Conservation (phyloP, 2,329 filamentous ascomycete species). For the Hypoxylon sp. region DNA sequence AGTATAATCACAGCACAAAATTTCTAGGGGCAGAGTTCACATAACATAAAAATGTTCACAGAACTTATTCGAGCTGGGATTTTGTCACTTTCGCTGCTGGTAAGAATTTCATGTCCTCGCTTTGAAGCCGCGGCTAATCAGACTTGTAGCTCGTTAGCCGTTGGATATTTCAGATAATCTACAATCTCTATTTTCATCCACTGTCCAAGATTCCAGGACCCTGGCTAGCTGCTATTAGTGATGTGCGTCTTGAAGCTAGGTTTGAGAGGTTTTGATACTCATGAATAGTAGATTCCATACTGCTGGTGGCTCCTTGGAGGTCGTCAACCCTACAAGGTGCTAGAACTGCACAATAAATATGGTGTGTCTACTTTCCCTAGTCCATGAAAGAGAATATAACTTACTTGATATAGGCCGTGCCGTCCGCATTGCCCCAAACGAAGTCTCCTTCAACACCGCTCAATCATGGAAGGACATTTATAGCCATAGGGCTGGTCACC, state of each 20-base stretch:
- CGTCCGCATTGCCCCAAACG: constrained; percentile 42
- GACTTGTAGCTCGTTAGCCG: constrained; percentile 4
- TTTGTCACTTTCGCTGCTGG: constrained; percentile 1
- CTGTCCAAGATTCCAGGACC: constrained; percentile 42
- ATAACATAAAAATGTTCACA: constrained; percentile 5
- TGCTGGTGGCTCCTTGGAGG: constrained; percentile 36
- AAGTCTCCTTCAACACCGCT: constrained; percentile 42
- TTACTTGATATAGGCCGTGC: constrained; percentile 25
- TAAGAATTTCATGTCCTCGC: not conserved
- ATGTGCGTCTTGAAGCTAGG: constrained; percentile 26
- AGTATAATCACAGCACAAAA: not conserved
- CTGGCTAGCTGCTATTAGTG: constrained; percentile 38
- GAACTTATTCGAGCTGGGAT: constrained; percentile 13
- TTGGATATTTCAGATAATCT: constrained; percentile 28
- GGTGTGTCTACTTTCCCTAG: constrained; percentile 16
- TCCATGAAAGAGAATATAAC: not conserved
- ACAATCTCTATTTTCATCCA: constrained; percentile 43
- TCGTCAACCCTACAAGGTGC: constrained; percentile 37
- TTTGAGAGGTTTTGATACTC: not conserved
- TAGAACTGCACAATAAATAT: constrained; percentile 43
- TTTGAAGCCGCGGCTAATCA: constrained; percentile 8
- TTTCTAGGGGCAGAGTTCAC: not conserved
- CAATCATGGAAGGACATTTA: constrained; percentile 45
- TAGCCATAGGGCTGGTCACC: constrained; percentile 31
- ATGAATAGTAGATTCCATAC: constrained; percentile 33